Percentiles rank a stretch among this genome's conserved stretches.
Conservation (phyloP, 495 filamentous ascomycete species). For the Aspergillus wentii region DNA sequence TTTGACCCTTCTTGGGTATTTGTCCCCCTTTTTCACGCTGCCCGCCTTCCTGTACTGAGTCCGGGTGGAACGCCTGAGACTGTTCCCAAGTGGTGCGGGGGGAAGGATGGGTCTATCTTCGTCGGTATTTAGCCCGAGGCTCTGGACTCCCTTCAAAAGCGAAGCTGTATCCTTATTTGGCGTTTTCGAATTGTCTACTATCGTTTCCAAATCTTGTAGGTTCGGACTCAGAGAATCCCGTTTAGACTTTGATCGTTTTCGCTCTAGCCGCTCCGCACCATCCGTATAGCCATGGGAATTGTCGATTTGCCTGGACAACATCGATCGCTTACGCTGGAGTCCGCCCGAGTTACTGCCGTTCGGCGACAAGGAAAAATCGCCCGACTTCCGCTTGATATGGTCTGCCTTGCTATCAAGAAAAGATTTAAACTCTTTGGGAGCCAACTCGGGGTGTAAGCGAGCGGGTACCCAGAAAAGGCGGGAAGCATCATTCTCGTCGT, state of each 20-base stretch:
- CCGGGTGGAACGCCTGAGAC: conserved; percentile 81
- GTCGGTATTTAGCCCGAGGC: conserved; percentile 44
- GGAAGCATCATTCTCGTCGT: conserved; percentile 82
- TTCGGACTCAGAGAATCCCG: conserved; percentile 56
- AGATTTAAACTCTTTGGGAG: conserved; percentile 93
- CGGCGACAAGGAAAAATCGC: conserved; percentile 62
- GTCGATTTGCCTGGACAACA: conserved; percentile 90
- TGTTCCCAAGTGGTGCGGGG: conserved; percentile 63
- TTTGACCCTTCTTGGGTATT: conserved; percentile 70
- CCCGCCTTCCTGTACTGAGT: conserved; percentile 86
- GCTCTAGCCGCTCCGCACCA: conserved; percentile 79
- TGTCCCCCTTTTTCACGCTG: conserved; percentile 74
- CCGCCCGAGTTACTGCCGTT: conserved; percentile 58
- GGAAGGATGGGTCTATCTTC: conserved; percentile 89
- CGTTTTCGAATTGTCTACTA: conserved; percentile 77
- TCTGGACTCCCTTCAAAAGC: conserved; percentile 31
- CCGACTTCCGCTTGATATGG: conserved; percentile 78
- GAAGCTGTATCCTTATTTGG: conserved; percentile 31
- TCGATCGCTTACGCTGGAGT: conserved; percentile 85
- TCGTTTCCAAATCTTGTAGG: conserved; percentile 64
- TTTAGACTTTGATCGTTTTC: conserved; percentile 60
- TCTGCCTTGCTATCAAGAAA: conserved; percentile 92
- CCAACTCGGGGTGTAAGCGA: conserved; percentile 87
- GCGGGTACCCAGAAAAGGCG: conserved; percentile 95
- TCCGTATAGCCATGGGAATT: conserved; percentile 72